These are phyloP conservation scores for Polyplosphaeria fusca DNA, from an alignment of 495 filamentous ascomycete genomes.

Conservation along the genomic window DNA sequence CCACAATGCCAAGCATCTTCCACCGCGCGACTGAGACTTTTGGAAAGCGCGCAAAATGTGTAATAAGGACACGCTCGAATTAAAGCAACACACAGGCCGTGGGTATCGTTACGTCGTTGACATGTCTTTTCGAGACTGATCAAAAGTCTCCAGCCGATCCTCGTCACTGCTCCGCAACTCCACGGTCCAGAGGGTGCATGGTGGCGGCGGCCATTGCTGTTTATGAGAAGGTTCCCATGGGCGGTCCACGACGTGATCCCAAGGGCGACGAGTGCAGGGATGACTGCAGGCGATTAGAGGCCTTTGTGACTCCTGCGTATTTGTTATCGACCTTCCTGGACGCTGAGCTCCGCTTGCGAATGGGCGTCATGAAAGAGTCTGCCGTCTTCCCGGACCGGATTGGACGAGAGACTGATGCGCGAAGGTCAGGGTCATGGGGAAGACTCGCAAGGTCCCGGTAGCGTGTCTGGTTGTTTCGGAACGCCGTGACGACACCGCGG, in stretches of 20 bases:
- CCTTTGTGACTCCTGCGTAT: slow-evolving; percentile 20
- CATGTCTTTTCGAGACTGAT: background rate
- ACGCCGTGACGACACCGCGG: slow-evolving; percentile 68
- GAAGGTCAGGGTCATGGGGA: slow-evolving; percentile 25
- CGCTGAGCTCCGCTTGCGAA: slow-evolving; percentile 27
- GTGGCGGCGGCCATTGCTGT: background rate
- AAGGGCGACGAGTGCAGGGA: slow-evolving; percentile 17
- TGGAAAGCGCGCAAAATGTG: background rate
- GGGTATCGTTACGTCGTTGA: slow-evolving; percentile 27
- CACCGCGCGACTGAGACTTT: no score
- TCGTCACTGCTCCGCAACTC: background rate
- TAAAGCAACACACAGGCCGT: slow-evolving; percentile 10
- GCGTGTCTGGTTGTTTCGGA: slow-evolving; percentile 72
- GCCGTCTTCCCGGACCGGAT: slow-evolving; percentile 30
- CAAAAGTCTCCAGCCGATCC: background rate
- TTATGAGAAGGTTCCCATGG: slow-evolving; percentile 27
- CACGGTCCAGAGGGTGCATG: no score
- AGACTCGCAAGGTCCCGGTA: slow-evolving; percentile 29
- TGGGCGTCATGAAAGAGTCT: slow-evolving; percentile 29
- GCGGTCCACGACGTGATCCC: slow-evolving; percentile 11
- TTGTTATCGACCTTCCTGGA: slow-evolving; percentile 8
- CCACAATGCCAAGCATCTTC: no score
- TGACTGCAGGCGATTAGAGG: slow-evolving; percentile 8
- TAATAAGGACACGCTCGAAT: slow-evolving; percentile 8
- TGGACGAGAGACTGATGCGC: slow-evolving; percentile 28